Conservation (phyloP, 2,329 filamentous ascomycete genomes). For the Xylaria sp. region DNA sequence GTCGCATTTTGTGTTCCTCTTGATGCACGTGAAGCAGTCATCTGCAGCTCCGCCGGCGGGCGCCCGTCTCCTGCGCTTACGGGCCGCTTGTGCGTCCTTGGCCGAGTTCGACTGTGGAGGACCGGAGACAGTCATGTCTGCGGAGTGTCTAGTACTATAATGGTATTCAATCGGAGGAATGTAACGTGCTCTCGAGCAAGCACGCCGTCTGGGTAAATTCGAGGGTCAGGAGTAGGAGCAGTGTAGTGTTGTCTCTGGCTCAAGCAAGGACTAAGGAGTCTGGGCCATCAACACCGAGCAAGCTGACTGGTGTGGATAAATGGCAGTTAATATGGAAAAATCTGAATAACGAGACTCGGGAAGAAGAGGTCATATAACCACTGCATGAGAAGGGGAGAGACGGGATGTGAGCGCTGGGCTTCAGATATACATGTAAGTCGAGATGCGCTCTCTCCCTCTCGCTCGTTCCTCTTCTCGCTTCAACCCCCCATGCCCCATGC, state of each 20-base stretch:
- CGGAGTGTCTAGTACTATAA: slow-evolving; percentile 30
- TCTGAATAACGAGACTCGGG: slow-evolving; percentile 38
- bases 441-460: slow-evolving; percentile 34
- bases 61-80: slow-evolving; percentile 84
- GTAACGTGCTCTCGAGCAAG: slow-evolving; percentile 35
- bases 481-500: slow-evolving; percentile 28
- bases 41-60: slow-evolving; percentile 87
- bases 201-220: slow-evolving; percentile 35
- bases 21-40: slow-evolving; percentile 93
- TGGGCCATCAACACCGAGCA: slow-evolving; percentile 42
- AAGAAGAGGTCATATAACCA: slow-evolving; percentile 42
- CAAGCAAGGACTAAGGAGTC: slow-evolving; percentile 36
- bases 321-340: slow-evolving; percentile 50
- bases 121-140: slow-evolving; percentile 56
- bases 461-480: slow-evolving; percentile 30
- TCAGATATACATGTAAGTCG: slow-evolving; percentile 45
- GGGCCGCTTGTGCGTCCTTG: slow-evolving; percentile 59
- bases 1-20: slow-evolving; percentile 85
- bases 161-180: slow-evolving; percentile 30
- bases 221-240: slow-evolving; percentile 25
- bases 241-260: slow-evolving; percentile 31
- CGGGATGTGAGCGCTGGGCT: slow-evolving; percentile 38
- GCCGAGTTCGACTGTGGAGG: slow-evolving; percentile 51
- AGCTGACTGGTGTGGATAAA: slow-evolving; percentile 51
- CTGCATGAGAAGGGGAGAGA: slow-evolving; percentile 44